Evolutionary conservation across 495 filamentous ascomycete genomes (phyloP), one percentile per base, ranked within the genome.

Genomic region (Xylaria intraflava): DNA sequence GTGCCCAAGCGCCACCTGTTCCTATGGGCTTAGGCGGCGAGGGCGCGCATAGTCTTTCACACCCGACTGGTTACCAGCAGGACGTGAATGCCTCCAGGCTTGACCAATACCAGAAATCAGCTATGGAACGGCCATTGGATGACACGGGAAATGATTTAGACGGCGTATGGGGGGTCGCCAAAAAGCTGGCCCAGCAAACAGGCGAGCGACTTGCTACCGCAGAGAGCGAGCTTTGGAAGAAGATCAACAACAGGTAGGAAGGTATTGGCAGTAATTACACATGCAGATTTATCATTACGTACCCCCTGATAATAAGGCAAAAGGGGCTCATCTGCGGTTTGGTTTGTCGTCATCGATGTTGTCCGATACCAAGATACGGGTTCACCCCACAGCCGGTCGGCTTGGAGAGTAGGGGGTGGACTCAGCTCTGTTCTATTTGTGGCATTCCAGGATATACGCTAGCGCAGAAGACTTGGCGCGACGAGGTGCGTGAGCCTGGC

Each of bases 171-270:
- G 74, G 69, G 4, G 73, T 72, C 12, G 83, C 82, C 2, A 83
- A 76, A 72, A 77, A 78, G 55, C 82, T 81, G 79, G 73, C 80
- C 42, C 73, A 77, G 58, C 78, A 69, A 39, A 84, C 80, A 8
- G 84, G 85, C 48, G 70, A 72, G 56, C 83, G 80, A 65, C 62
- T 87, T 46, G 75, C 71, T 10, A 80, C 82, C 48, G 80, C 80
- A 17, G 84, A 87, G 69, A 80, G 74, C 53, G 81, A 83, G 70
- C 78, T 87, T n/a, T 88, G 86, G 85, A 84, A 72, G 69, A 75
- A 75, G 65, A 83, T 85, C 60, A 85, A 83, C 65, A 73, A 71
- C 61, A 66, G 75, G 51, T 69, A 61, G 35, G 27, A 45, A 40
- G 31, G 31, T 23, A 12, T 12, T 20, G 29, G 26, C 26, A 29